Percentiles rank a stretch among this genome's conserved stretches.
Evolutionary conservation across 768 basidiomycete species (phyloP).

Genomic region (Sporobolomyces roseus): DNA sequence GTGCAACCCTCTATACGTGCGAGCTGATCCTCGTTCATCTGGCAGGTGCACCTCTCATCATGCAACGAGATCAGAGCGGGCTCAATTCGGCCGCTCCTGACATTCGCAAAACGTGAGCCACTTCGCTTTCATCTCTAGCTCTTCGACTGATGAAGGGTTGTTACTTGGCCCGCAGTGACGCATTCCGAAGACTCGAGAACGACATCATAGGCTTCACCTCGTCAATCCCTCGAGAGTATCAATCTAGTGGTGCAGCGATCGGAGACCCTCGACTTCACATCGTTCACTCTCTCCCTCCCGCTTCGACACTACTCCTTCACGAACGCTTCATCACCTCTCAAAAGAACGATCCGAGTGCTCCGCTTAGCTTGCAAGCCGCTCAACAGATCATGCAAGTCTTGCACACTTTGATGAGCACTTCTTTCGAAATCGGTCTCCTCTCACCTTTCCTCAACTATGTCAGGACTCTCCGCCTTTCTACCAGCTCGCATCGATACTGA

Average conservation of each 20-base stretch:
- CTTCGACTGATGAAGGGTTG: too few relatives aligned
- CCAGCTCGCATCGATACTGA: neutral
- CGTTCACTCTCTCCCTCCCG: conserved; percentile 34
- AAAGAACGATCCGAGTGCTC: conserved; percentile 18
- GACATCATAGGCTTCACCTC: conserved; percentile 35
- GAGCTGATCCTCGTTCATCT: neutral
- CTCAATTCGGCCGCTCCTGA: neutral
- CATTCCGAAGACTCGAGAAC: conserved; percentile 42
- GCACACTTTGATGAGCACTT: conserved; percentile 7
- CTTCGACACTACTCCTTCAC: conserved; percentile 38
- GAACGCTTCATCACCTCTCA: conserved; percentile 37
- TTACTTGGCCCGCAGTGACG: conserved; percentile 21
- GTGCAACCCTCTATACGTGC: neutral
- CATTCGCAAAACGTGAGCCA: conserved; percentile 16
- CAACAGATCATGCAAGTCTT: conserved; percentile 29
- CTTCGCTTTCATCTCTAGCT: neutral
- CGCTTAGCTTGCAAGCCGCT: conserved; percentile 22
- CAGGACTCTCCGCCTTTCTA: neutral
- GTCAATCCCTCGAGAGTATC: conserved; percentile 42
- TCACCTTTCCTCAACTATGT: conserved; percentile 37
- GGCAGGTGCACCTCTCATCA: conserved; percentile 14
- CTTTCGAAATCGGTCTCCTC: conserved; percentile 32
- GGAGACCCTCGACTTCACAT: conserved; percentile 27
- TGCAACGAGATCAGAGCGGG: neutral
- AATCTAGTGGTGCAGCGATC: conserved; percentile 4